Conservation (phyloP, 805 yeast genomes). For the Candida odintsovae region DNA sequence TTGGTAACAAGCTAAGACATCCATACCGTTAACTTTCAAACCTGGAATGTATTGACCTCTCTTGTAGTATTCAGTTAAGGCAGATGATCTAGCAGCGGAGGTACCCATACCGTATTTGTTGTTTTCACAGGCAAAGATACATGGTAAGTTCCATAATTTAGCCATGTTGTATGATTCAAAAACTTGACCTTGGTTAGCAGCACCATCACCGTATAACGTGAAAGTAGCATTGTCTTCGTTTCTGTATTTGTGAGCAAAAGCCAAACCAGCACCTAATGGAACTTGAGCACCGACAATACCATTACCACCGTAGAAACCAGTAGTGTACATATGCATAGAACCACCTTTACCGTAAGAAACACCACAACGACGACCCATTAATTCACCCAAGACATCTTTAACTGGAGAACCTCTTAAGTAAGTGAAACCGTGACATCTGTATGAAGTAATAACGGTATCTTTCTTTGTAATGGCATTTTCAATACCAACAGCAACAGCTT, state of each 20-base stretch:
- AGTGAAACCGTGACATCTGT: slow-evolving; percentile 98
- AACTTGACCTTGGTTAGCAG: slow-evolving; percentile 98
- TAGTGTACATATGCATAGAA: slow-evolving; percentile 97
- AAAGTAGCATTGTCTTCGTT: slow-evolving; percentile 77
- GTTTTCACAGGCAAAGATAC: slow-evolving; percentile 94
- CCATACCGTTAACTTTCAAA: slow-evolving; percentile 98
- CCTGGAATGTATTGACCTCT: slow-evolving; percentile 99
- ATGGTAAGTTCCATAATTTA: slow-evolving; percentile 95
- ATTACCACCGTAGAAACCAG: slow-evolving; percentile 97
- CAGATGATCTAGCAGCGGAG: slow-evolving; percentile 93
- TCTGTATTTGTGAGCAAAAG: slow-evolving; percentile 96
- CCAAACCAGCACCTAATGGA: slow-evolving; percentile 95
- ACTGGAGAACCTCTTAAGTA: slow-evolving; percentile 94
- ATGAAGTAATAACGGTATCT: slow-evolving; percentile 92
- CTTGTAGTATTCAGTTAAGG: slow-evolving; percentile 93
- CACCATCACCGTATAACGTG: slow-evolving; percentile 97
- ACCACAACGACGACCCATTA: slow-evolving; percentile 95
- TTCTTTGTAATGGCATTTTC: slow-evolving; percentile 84
- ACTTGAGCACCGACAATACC: slow-evolving; percentile 99
- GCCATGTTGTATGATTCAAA: slow-evolving; percentile 99
- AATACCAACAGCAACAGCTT: slow-evolving; percentile 97
- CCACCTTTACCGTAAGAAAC: slow-evolving; percentile 98
- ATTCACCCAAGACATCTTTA: slow-evolving; percentile 85
- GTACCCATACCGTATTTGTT: slow-evolving; percentile 99
- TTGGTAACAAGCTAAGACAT: slow-evolving; percentile 88